Evolutionary conservation across 805 yeast genomes (phyloP), one percentile per base, ranked within the genome.

Genomic region (Yamadazyma paraphyllophila): DNA sequence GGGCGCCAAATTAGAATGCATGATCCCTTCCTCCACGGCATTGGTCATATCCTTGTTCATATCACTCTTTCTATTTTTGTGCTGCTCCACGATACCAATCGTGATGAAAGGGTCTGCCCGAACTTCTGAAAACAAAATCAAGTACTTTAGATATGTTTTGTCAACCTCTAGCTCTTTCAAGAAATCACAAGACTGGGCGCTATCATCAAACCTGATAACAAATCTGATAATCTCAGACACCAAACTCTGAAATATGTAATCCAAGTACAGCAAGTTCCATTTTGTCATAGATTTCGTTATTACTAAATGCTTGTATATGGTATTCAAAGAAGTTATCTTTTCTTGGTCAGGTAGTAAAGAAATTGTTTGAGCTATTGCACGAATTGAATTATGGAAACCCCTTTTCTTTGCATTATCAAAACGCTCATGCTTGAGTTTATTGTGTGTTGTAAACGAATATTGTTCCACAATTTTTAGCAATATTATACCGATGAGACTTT

Each of bases 351-450:
- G 50, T 6, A 62, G 44, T 3, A 53, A 46, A 2, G 72, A 60
- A 7, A 67, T 37, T 32, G 61, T 47, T 48, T 66, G 72, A 2
- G 62, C 64, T 16, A 65, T 37, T 7, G 66, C 59, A 36, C 67
- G 50, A 3, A 69, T 35, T 8, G 58, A 41, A 41, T 58, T 59
- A 46, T 57, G 65, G 37, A 66, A 59, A 25, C 50, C 52, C 6
- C 59, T 58, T 36, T 46, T 56, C 38, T 60, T 61, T 7, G 41
- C 35, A 20, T 13, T 32, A 8, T 13, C 10, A 5, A 9, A 15
- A 9, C 36, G 36, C 11, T 32, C 36, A 32, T 13, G 36, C 16
- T 13, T 15, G 15, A n/a, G 16, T 8, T 32, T n/a, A 9, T 9
- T n/a, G 13, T 14, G 11, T n/a, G 36, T 4, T 12, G 16, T 7